Base-by-base conservation (phyloP, 371 early-diverging fungal genomes). In the Funneliformis caledonium region DNA sequence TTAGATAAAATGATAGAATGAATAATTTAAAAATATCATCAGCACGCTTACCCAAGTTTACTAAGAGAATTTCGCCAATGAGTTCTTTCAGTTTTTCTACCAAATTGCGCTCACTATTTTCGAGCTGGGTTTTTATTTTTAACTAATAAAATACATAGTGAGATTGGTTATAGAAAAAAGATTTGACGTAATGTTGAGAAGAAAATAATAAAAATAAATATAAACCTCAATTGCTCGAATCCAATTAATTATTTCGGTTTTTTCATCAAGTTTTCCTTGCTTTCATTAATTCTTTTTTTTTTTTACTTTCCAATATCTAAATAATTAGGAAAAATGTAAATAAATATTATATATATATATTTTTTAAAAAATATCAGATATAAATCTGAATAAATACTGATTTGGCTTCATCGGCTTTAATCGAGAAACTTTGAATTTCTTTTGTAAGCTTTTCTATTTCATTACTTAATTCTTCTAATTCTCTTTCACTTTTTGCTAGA, bases 241-340 rank as follows among this genome's bases (percentile, higher is more conserved):
- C n/a, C n/a, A n/a, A n/a, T n/a, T n/a, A n/a, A n/a, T n/a, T n/a
- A n/a, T n/a, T n/a, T n/a, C n/a, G n/a, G n/a, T n/a, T n/a, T n/a
- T n/a, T n/a, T n/a, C n/a, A n/a, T n/a, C n/a, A n/a, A n/a, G n/a
- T n/a, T n/a, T n/a, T n/a, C n/a, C n/a, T n/a, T n/a, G n/a, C 92
- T 85, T 60, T 88, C 86, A 33, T 91, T 82, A 94, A 86, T 78
- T 92, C 86, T n/a, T n/a, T n/a, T 19, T 86, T 87, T 65, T 91
- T 92, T 86, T 92, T 93, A n/a, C 89, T 90, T n/a, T 93, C 92
- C 85, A 93, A 87, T 37, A 84, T 47, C 91, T 93, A n/a, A 69
- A 26, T n/a, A n/a, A 60, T 69, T 11, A 85, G 78, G 14, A n/a
- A 7, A 48, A 61, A 45, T n/a, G n/a, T n/a, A n/a, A n/a, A n/a